A percentile compares a stretch with the other conserved stretches of the same genome.
Conservation (phyloP, 2,329 filamentous ascomycete genomes). For the Lasiodiplodia theobromae region DNA sequence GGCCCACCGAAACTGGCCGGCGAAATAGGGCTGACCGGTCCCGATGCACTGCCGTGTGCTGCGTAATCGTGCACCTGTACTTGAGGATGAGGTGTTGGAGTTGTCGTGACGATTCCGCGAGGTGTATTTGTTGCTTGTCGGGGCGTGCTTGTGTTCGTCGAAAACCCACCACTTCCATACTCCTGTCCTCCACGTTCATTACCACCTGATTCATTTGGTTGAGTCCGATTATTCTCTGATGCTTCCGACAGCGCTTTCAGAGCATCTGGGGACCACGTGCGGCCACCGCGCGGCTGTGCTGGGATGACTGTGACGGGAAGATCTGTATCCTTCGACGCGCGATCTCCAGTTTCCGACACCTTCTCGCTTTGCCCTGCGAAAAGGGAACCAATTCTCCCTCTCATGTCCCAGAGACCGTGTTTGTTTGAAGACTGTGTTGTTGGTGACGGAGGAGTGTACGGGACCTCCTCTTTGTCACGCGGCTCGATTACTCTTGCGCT, state of each 20-base stretch:
- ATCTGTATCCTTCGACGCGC: slow-evolving; percentile 46
- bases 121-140: not conserved
- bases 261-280: slow-evolving; percentile 62
- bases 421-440: slow-evolving; percentile 43
- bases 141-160: not conserved
- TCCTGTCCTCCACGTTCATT: not conserved
- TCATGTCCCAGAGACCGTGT: slow-evolving; percentile 53
- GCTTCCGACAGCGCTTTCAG: slow-evolving; percentile 23
- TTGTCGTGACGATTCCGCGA: not conserved
- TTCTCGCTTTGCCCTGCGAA: slow-evolving; percentile 57
- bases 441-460: slow-evolving; percentile 4
- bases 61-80: slow-evolving; percentile 21
- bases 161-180: not conserved
- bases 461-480: slow-evolving; percentile 40
- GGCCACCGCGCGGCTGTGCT: slow-evolving; percentile 60
- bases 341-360: slow-evolving; percentile 48
- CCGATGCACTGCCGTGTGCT: slow-evolving; percentile 6
- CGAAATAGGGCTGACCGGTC: slow-evolving; percentile 4
- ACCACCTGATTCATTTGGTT: not conserved
- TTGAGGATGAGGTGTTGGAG: not conserved
- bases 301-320: slow-evolving; percentile 68
- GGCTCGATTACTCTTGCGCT: slow-evolving; percentile 61
- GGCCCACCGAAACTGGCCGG: slow-evolving; percentile 9
- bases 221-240: not conserved
- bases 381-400: slow-evolving; percentile 55